Evolutionary conservation across 2,329 filamentous ascomycete genomes (phyloP), one percentile per base, ranked within the genome.

Genomic region (Alternaria ethzedia): DNA sequence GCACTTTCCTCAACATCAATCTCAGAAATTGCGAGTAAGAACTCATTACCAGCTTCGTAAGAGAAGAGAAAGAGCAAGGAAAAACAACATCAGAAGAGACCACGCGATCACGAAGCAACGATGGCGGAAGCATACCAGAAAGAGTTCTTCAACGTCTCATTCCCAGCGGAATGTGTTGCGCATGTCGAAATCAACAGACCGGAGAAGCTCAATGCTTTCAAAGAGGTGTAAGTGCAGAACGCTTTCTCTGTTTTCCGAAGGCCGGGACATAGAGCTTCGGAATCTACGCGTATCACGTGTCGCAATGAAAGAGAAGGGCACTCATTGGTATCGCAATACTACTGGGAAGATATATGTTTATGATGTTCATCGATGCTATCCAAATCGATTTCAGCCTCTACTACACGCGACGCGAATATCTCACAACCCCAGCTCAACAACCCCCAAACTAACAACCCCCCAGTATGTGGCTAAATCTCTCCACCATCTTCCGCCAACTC

Each of bases 101-200:
- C 5, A 10, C 44, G n/a, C 12, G 30, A 36, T n/a, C 13, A 36
- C 5, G 13, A 43, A 44, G 13, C 28, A 28, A 41, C 56, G 67
- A 77, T 76, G 74, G 74, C 75, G 36, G 68, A 75, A 32, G 64
- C 72, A 23, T 83, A 81, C 68, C 75, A 79, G 10, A 90, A 88
- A 81, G 83, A 90, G 70, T 85, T 91, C 84, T 94, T 93, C 86
- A 88, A 89, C 69, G 85, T 96, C 70, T 88, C 87, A n/a, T 89
- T 89, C 45, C 92, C 94, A 0, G 75, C 82, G 41, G 86, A 90
- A 74, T 89, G 89, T 82, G 90, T 97, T 52, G 92, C 90, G n/a
- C 93, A 97, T 78, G 91, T 98, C 63, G 91, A 97, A 82, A 97
- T 97, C 82, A 94, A 96, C 83, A 88, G 94, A 1, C 89, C 94